Base-by-base conservation (phyloP, 495 filamentous ascomycete species). In the Hyphodiscus hymeniophilus region DNA sequence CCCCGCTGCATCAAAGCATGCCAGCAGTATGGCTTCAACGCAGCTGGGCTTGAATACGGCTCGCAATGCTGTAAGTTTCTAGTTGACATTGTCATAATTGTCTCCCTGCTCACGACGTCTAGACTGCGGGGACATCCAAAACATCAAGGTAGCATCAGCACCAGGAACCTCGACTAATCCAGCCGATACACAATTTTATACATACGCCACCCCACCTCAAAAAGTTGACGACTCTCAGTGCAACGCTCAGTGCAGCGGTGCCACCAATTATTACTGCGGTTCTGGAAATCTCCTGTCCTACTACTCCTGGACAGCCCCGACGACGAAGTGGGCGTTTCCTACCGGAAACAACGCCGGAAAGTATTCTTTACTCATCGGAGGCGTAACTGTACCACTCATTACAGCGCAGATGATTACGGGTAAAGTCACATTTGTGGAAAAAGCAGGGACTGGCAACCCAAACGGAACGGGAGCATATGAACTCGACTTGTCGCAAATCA, bases 401-500 rank as follows among this genome's bases (percentile, higher is more conserved):
- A 76, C 78, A 7, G 68, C 71, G 47, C 70, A 74, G 35, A 71
- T 66, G 20, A 65, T 79, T 38, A 79, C 72, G 23, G 79, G 79
- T 55, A 84, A 84, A 62, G 70, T 82, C 38, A 74, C 69, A 8
- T 83, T 84, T 60, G 48, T 81, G 6, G 80, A 82, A 62, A 84
- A 84, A 58, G 68, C 56, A 34, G 13, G 39, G 26, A 16, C 26
- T 31, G 23, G 23, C 17, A 4, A 30, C 3, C 18, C 60, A 7
- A 81, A 81, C 62, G 72, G 76, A 38, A 82, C 79, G 0, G 79
- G 79, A 31, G 78, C 77, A 12, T 84, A 82, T 52, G 80, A 84
- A 60, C 66, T 81, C 11, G 80, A 84, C 55, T 61, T 75, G 13
- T 61, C 64, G 7, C 58, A 65, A 18, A 56, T 69, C 22, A 61